A percentile compares a stretch with the other conserved stretches of the same genome.
Evolutionary conservation across 768 basidiomycete species (phyloP).

Genomic region (Polyporus arcularius): DNA sequence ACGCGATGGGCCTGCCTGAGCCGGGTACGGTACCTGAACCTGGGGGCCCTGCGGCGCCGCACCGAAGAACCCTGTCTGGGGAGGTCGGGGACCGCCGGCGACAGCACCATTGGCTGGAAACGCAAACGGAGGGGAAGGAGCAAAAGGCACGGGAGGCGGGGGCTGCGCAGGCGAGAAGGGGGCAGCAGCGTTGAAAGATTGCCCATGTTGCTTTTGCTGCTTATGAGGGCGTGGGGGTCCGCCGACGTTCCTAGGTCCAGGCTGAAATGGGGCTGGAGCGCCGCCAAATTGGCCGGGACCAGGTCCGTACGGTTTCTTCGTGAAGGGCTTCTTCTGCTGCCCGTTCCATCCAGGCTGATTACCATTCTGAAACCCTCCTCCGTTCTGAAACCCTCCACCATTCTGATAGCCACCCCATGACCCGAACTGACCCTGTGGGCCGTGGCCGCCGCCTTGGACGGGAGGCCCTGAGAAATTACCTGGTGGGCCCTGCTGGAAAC

Average conservation of each 20-base stretch:
- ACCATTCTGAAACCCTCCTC: not conserved
- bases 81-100: not conserved
- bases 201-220: not conserved
- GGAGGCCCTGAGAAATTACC: not conserved
- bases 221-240: slow-evolving; percentile 7
- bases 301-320: slow-evolving; percentile 2
- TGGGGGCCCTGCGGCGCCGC: not conserved
- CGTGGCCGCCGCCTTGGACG: not conserved
- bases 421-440: not conserved
- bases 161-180: not conserved
- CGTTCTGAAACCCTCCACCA: not conserved
- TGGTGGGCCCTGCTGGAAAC: not conserved
- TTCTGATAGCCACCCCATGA: not conserved
- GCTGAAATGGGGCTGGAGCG: slow-evolving; percentile 6
- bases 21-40: not conserved
- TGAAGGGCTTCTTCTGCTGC: slow-evolving; percentile 1
- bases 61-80: not conserved
- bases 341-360: slow-evolving; percentile 6
- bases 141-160: not conserved
- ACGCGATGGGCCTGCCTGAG: not conserved
- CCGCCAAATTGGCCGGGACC: slow-evolving; percentile 12
- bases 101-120: not conserved
- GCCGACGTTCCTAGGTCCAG: slow-evolving; percentile 10
- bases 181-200: not conserved
- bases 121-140: not conserved